Base-by-base conservation (phyloP, 2,329 filamentous ascomycete species). In the Ophiostoma tasmaniense region DNA sequence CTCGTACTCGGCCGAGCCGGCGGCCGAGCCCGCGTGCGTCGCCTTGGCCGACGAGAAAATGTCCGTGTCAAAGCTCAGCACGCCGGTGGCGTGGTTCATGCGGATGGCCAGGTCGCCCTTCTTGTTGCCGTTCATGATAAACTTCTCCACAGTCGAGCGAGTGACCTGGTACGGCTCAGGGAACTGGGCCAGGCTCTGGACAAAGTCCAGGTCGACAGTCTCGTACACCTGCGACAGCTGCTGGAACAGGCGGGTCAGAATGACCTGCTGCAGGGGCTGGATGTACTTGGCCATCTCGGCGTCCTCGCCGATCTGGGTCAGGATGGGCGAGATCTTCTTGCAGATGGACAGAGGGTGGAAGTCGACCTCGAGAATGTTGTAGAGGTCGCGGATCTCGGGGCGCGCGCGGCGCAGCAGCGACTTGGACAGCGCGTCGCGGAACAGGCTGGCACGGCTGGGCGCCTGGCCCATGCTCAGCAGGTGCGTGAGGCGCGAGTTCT, bases 71-170 rank as follows among this genome's bases (percentile, higher is more conserved):
- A 99, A 99, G 78, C 93, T 97, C 71, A 99, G 87, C 66, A 97
- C 91, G 71, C 95, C 93, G 68, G 93, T 94, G 71, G 93, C 93
- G 78, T 99, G 95, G 77, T 98, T 92, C 80, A 98, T 92, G 71
- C 95, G 93, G 75, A 99, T 96, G 68, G 95, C 91, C 64, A 99
- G 86, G 75, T 99, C 95, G 69, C 95, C 95, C 87, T 99, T 99
- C 88, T 99, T 99, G 87, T 96, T 98, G 73, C 95, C 95, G 80
- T 99, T 99, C 95, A 99, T 99, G 85, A 99, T 98, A 85, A 99
- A 99, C 83, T 98, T 99, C 84, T 99, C 95, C 74, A 99, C 96
- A 71, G 92, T 96, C 73, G 90, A 88, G 68, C 91, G 89, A 72
- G 87, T 90, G 74, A 98, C 93, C 81, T 97, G 90, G 86, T 96